A percentile compares a stretch with the other conserved stretches of the same genome.
phyloP scores from a whole-genome alignment of 164 flowering plant species.

The Berberis thunbergii region DNA sequence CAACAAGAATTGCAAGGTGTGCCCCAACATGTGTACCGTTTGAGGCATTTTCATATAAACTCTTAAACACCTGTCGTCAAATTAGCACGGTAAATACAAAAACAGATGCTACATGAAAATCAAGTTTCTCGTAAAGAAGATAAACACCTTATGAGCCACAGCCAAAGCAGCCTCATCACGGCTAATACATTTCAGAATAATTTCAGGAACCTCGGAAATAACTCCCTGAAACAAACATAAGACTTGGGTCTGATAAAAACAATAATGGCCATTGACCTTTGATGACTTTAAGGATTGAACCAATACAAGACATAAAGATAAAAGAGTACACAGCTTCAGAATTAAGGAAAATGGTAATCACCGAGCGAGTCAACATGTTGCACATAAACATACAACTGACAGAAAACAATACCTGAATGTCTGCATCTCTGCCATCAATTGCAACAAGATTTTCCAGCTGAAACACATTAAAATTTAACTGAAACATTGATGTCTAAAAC shows the following conservation, averaged over 20 bases:
- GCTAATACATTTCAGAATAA: slow-evolving; percentile 73
- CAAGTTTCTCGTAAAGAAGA: neutral
- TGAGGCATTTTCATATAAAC: slow-evolving; percentile 69
- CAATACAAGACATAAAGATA: no score
- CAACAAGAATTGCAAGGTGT: slow-evolving; percentile 73
- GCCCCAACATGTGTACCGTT: slow-evolving; percentile 56
- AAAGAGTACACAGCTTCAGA: no score
- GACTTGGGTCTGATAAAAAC: neutral
- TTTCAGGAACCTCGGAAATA: slow-evolving; percentile 79
- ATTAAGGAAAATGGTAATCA: no score
- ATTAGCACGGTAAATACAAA: neutral
- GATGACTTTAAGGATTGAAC: no score
- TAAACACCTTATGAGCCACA: slow-evolving; percentile 79
- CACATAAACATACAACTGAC: neutral
- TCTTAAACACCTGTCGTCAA: slow-evolving; percentile 62
- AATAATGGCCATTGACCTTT: neutral
- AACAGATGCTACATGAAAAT: neutral
- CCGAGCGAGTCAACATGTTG: no score
- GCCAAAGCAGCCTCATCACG: slow-evolving; percentile 97
- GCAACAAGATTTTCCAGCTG: slow-evolving; percentile 66
- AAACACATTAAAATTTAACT: slow-evolving; percentile 8
- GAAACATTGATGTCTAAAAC: neutral
- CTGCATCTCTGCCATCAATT: slow-evolving; percentile 57
- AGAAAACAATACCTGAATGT: slow-evolving; percentile 60
- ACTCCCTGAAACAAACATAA: slow-evolving; percentile 36